Base-by-base conservation (phyloP, 805 yeast genomes). In the Yamadazyma phyllophila region DNA sequence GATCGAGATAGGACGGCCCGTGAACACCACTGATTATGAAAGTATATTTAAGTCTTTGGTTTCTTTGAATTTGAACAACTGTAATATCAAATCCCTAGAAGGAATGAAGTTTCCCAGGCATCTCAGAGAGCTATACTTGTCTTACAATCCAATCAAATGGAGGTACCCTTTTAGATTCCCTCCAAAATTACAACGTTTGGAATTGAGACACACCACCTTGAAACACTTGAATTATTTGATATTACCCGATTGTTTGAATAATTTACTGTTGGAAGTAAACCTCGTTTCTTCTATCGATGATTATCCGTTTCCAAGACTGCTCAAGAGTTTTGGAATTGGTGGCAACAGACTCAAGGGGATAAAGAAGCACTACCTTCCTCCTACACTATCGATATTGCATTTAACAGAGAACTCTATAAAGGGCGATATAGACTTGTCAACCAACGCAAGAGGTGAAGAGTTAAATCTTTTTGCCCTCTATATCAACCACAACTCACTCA, bases 61-160 rank as follows among this genome's bases (percentile, higher is more conserved):
- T 11, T 35, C 38, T 11, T 26, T 42, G 35, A 42, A 27, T 14
- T 20, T 37, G 16, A 39, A 14, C 6, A 30, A 44, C 15, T 42
- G 45, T 20, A 26, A 29, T 13, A 42, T 42, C 15, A 29, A 30
- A 8, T 35, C 45, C 9, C 26, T 51, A 2, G 29, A 34, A 1
- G 24, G 14, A 3, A 36, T 48, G 10, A 17, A 7, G n/a, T 45
- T 52, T 7, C 53, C 54, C 15, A 13, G 31, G 6, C 17, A 26
- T 7, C 43, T 59, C 29, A 39, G 13, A 26, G 45, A 41, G 11
- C 41, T 59, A 10, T 44, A 47, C 29, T 17, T 57, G n/a, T 45
- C 60, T 2, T 44, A 55, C 38, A 60, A 60, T 46, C 57, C 57
- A 9, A 53, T 56, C 12, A 43, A 48, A 29, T 58, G 62, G 62